Evolutionary conservation across 2,329 filamentous ascomycete genomes (phyloP), one percentile per base, ranked within the genome.

Genomic region (Periconia sp.): DNA sequence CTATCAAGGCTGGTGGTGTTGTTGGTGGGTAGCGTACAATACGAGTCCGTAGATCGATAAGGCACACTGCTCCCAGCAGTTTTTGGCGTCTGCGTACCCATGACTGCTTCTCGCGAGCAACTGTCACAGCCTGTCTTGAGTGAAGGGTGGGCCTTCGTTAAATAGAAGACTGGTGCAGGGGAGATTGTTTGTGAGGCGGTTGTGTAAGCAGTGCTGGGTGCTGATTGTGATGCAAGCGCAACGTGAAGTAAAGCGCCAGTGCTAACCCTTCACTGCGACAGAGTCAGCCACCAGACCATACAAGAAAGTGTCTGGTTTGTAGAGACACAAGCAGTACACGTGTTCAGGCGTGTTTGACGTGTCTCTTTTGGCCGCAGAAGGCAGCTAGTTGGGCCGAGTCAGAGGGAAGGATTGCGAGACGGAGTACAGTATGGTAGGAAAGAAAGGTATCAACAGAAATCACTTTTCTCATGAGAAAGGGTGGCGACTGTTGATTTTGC

Each of bases 301-400:
- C 64, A 71, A 72, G 66, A 54, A 35, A 48, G 49, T 62, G 61
- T 44, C 60, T 60, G 53, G 70, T 72, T 74, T 73, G 72, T 55
- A 58, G 64, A 64, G 61, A 70, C 68, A 69, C 69, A 73, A 69
- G 66, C 65, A 61, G 63, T 64, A 65, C 66, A 72, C 69, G 72
- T 72, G 71, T 73, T 66, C 64, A 57, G 58, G 55, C 59, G 48
- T 63, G 71, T 72, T 73, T 72, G 69, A 70, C 65, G 59, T 57
- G 53, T 52, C 48, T 59, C 65, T 62, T 62, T 55, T 59, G 60
- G 51, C 61, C 50, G 64, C 66, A 69, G 62, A 57, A 65, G 69
- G 54, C 62, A 66, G 62, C 60, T 56, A 69, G 58, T 64, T 60
- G 59, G 53, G 50, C 65, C 66, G 65, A 69, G 67, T 72, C 69